Evolutionary conservation across 2,329 filamentous ascomycete genomes (phyloP).

Genomic region (Drechslerella dactyloides): DNA sequence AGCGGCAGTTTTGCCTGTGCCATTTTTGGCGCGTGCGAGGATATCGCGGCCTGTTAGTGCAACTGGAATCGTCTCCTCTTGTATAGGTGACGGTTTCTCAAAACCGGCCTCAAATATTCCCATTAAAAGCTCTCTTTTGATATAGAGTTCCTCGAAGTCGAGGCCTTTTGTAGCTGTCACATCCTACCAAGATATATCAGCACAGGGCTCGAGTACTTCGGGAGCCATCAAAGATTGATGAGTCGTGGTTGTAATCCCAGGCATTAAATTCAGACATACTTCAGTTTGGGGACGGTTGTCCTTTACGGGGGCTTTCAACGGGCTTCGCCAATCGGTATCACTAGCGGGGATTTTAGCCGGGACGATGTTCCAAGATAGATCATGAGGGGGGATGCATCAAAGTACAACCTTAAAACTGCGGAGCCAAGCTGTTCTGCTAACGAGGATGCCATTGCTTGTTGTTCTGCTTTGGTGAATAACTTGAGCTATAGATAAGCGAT

Average conservation of each 20-base stretch:
- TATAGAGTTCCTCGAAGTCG: constrained; percentile 95
- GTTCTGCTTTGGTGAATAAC: background rate
- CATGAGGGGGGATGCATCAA: constrained; percentile 13
- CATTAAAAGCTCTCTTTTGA: constrained; percentile 96
- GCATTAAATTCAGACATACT: constrained; percentile 60
- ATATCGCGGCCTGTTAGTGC: constrained; percentile 94
- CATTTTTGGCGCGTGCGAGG: constrained; percentile 95
- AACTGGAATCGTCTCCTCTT: constrained; percentile 98
- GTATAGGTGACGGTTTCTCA: constrained; percentile 97
- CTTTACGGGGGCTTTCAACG: constrained; percentile 73
- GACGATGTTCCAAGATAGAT: constrained; percentile 52
- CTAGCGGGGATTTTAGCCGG: constrained; percentile 59
- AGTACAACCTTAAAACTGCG: constrained; percentile 62
- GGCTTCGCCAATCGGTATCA: constrained; percentile 75
- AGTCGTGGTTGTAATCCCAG: background rate
- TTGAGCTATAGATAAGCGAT: background rate
- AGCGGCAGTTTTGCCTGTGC: constrained; percentile 96
- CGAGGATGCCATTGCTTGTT: constrained; percentile 60
- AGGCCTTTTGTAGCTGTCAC: constrained; percentile 97
- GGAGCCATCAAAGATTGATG: background rate
- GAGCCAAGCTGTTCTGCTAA: constrained; percentile 66
- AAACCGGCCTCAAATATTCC: constrained; percentile 99
- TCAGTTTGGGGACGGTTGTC: constrained; percentile 83
- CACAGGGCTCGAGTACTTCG: background rate
- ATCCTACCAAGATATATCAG: constrained; percentile 67